A percentile compares a stretch with the other conserved stretches of the same genome.
These are phyloP conservation scores for Testicularia cyperi DNA, from an alignment of 1,284 basidiomycete genomes.

Conservation along the genomic window DNA sequence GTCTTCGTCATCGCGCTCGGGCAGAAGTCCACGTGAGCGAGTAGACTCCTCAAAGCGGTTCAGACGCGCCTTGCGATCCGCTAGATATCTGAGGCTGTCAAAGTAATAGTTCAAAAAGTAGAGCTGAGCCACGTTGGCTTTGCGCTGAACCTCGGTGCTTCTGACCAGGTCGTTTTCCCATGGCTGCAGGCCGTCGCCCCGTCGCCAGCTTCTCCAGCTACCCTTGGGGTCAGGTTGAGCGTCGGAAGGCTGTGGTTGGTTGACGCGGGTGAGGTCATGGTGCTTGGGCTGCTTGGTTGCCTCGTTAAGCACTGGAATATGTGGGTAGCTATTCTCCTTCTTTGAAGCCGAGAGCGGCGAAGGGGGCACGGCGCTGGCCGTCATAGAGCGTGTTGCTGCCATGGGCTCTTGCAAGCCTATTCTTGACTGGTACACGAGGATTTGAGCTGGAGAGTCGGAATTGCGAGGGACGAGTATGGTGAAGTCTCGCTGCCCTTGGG, in stretches of 20 bases:
- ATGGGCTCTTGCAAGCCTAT: too few species aligned
- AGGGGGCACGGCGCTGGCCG: conserved; percentile 15
- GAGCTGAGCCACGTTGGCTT: conserved; percentile 58
- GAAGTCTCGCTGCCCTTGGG: too few species aligned
- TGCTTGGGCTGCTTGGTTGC: conserved; percentile 20
- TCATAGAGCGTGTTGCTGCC: conserved; percentile 16
- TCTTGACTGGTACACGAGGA: too few species aligned
- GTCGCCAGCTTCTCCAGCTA: conserved; percentile 48
- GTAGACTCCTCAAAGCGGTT: conserved; percentile 72
- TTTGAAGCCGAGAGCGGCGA: conserved; percentile 30
- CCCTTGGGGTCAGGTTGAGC: conserved; percentile 42
- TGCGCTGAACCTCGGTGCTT: conserved; percentile 52
- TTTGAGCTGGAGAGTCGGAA: too few species aligned
- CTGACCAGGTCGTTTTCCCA: conserved; percentile 55
- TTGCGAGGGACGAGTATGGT: too few species aligned
- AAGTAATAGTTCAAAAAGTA: conserved; percentile 61
- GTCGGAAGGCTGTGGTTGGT: conserved; percentile 19
- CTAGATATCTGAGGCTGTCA: conserved; percentile 55
- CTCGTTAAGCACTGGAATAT: conserved; percentile 12
- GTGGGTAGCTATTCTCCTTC: conserved; percentile 28
- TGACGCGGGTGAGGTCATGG: conserved; percentile 16
- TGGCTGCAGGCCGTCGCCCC: conserved; percentile 49
- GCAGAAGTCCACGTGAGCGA: conserved; percentile 24
- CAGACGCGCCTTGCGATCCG: conserved; percentile 60
- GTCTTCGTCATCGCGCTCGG: conserved; percentile 74